Percentiles rank a stretch among this genome's conserved stretches.
Conservation (phyloP, 768 basidiomycete species). For the Kwoniella pini region DNA sequence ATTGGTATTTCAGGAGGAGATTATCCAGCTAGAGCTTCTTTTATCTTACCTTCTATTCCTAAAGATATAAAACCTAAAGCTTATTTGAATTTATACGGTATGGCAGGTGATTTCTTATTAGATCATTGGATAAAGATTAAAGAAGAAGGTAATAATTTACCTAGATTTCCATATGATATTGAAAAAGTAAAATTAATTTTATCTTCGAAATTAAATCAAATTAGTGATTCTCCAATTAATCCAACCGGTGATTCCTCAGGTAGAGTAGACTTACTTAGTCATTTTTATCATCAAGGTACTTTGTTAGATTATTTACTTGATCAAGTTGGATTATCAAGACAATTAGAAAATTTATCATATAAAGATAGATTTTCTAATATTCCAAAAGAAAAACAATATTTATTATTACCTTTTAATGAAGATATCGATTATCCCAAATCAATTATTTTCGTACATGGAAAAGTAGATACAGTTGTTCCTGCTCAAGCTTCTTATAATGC, state of each 20-base stretch:
- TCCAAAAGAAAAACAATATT: neutral
- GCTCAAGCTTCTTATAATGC: neutral
- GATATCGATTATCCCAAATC: too few relatives aligned
- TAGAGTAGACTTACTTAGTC: neutral
- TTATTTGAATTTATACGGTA: conserved; percentile 2
- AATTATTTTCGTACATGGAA: too few relatives aligned
- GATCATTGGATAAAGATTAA: conserved; percentile 14
- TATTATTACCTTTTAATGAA: neutral
- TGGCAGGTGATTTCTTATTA: conserved; percentile 6
- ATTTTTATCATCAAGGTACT: neutral
- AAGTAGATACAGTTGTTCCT: conserved; percentile 1
- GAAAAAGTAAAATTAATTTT: neutral
- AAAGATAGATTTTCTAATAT: neutral
- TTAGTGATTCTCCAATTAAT: neutral
- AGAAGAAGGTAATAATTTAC: neutral
- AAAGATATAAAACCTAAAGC: conserved; percentile 5
- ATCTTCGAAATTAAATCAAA: neutral
- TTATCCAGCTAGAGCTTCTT: conserved; percentile 8
- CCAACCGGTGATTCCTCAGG: neutral
- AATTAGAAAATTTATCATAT: neutral
- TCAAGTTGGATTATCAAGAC: conserved; percentile 6
- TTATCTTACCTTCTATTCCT: neutral
- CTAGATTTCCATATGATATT: neutral
- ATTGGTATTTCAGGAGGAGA: conserved; percentile 18
- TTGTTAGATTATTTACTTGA: conserved; percentile 3